Base-by-base conservation (phyloP, 2,329 filamentous ascomycete species). In the Phyllachora maydis region DNA sequence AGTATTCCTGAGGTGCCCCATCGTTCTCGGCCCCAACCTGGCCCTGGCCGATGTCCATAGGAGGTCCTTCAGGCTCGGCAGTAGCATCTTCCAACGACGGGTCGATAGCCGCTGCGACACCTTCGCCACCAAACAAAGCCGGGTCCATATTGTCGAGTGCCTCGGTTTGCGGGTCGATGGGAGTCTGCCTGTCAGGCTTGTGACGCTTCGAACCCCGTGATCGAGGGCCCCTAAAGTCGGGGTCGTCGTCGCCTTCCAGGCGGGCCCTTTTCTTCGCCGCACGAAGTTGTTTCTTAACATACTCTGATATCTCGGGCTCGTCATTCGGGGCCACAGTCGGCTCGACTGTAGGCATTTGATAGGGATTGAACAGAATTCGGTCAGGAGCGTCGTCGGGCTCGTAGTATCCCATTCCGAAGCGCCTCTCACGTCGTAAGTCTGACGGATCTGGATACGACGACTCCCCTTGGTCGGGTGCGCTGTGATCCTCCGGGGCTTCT, bases 391-490 rank as follows among this genome's bases (percentile, higher is more conserved):
- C 58, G 28, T 64, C 59, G 33, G 65, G 61, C 27, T 67, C 55
- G 35, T 67, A 69, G 39, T 67, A 68, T 7, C 61, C 63, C 49
- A 65, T 59, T 10, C 64, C 64, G 31, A 67, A 47, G 40, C 54
- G 59, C 16, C 58, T 49, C 23, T 58, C 55, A n/a, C 46, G 47
- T 19, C 43, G 46, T 18, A 54, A 39, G 17, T 48, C 35, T n/a
- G 54, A 46, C 5, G 57, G 56, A 27, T 65, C 59, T 0, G 59
- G 58, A 31, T 61, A 61, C 3, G 43, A 34, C 2, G 49, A 42
- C n/a, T n/a, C n/a, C n/a, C n/a, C n/a, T n/a, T n/a, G n/a, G n/a
- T n/a, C n/a, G 9, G 16, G 16, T 20, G 35, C 28, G 12, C 32
- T 33, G 16, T 17, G 16, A 9, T 6, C 6, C 6, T 9, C 16